Conservation (phyloP, 129 eudicot genomes). For the Flaveria robusta region DNA sequence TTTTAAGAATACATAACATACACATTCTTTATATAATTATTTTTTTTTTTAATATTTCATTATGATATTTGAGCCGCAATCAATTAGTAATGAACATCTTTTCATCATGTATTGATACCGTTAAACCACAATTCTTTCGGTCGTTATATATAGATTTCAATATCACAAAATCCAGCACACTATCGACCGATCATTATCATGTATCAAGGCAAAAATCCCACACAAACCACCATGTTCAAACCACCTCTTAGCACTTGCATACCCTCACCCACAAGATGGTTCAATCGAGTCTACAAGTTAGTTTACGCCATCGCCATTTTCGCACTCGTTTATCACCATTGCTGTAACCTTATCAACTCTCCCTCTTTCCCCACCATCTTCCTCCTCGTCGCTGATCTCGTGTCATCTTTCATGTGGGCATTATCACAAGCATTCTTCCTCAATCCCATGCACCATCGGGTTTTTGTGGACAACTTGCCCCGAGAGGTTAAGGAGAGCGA, state of each 20-base stretch:
- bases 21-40: too few relatives aligned
- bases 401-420: conserved; percentile 64
- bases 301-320: conserved; percentile 49
- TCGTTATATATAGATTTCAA: not conserved
- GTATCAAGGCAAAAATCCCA: conserved; percentile 6
- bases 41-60: too few relatives aligned
- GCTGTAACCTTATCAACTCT: conserved; percentile 30
- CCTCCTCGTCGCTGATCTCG: conserved; percentile 46
- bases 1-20: not conserved
- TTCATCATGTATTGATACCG: too few relatives aligned
- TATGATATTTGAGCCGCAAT: too few relatives aligned
- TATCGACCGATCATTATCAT: not conserved
- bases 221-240: conserved; percentile 14
- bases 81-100: too few relatives aligned
- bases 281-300: conserved; percentile 59
- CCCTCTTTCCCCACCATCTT: conserved; percentile 36
- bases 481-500: conserved; percentile 27
- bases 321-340: conserved; percentile 57
- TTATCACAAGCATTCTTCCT: conserved; percentile 51
- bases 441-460: conserved; percentile 53
- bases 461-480: conserved; percentile 50
- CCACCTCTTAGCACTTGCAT: conserved; percentile 42
- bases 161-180: not conserved
- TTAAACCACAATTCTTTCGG: not conserved
- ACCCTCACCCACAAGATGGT: conserved; percentile 38